Evolutionary conservation across 169 alveolate species (phyloP).

Genomic region (Eimeria mitis): DNA sequence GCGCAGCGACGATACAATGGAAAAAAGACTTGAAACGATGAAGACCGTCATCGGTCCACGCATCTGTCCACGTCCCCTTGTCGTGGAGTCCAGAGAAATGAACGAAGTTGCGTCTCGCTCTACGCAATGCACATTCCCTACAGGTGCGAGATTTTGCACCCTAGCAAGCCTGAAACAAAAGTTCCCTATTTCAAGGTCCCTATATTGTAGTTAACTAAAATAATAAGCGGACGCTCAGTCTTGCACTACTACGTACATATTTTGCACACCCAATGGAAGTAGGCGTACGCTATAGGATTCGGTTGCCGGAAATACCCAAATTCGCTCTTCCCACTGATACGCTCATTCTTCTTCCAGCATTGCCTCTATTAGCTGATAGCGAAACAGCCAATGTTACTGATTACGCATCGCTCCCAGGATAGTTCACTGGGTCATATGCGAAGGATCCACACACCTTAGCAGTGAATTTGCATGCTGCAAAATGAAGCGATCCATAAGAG

Average conservation of each 20-base stretch:
- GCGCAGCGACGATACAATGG: background rate
- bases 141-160: no score
- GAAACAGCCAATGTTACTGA: background rate
- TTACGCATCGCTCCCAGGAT: background rate
- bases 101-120: background rate
- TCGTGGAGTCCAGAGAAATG: background rate
- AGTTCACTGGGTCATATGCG: background rate
- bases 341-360: background rate
- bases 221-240: background rate
- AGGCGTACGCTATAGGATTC: background rate
- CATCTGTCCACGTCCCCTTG: background rate
- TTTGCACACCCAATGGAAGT: background rate
- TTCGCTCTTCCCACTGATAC: background rate
- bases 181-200: no score
- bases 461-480: background rate
- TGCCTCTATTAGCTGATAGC: background rate
- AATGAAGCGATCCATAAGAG: background rate
- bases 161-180: no score
- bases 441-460: background rate
- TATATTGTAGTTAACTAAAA: no score
- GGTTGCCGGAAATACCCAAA: background rate
- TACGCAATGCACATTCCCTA: background rate
- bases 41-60: slow-evolving; percentile 46
- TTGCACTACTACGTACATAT: background rate
- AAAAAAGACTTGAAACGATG: slow-evolving; percentile 9